Evolutionary conservation across 495 filamentous ascomycete species (phyloP), one percentile per base, ranked within the genome.

Genomic region (Aspergillus asperescens): DNA sequence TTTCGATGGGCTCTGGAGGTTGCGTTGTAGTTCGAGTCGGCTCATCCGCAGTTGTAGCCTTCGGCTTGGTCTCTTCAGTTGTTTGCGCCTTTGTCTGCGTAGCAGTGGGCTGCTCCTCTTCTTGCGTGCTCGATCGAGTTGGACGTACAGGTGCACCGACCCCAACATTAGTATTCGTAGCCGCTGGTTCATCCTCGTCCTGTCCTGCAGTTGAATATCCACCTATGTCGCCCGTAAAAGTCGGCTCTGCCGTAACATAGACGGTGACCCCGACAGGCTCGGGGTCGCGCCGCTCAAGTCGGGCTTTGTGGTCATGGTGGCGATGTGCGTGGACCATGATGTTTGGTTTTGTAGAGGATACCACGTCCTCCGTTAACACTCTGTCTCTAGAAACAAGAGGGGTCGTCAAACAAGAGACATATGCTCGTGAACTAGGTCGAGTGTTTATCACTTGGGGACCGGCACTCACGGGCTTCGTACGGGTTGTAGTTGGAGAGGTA

Each of bases 161-260:
- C 15, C 48, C 46, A 7, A 46, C 55, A 16, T 23, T 47, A 8
- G 34, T 31, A 29, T 47, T 60, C 32, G 51, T 39, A 37, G 39
- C 44, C 32, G 7, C 5, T 35, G 16, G 39, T 42, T n/a, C n/a
- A 7, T 27, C 12, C 4, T 41, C 38, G 19, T 61, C 45, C 15
- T 66, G 43, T 10, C 55, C 42, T 40, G 48, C 25, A 51, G 82
- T 84, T 38, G 72, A 65, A 52, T 77, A 83, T 34, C 81, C 81
- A 38, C 63, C 81, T 38, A 82, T 65, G 1, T 75, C 69, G 12
- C 81, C 82, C 27, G 70, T 65, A 43, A 83, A 85, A 18, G 80
- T 83, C 25, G 72, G 59, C 5, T 70, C 48, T 37, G 78, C 69
- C 8, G 83, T 85, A 45, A 77, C 63, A 61, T 81, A 81, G 10